These are phyloP conservation scores for Gaultheria prostrata DNA, from an alignment of 148 eudicot genomes.

Conservation along the genomic window DNA sequence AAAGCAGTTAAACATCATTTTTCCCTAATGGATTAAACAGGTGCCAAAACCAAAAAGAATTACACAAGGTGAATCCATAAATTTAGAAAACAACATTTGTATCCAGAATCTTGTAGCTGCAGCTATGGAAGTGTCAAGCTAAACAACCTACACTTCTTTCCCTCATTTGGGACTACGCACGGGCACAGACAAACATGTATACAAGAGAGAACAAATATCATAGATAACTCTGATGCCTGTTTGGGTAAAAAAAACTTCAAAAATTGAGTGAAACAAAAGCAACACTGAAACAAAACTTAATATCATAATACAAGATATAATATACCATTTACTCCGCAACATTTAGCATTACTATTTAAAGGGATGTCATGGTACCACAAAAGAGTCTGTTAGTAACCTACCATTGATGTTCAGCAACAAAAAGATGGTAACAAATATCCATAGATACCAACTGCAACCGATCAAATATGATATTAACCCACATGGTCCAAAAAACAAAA, in stretches of 20 bases:
- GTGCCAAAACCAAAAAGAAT: slow-evolving; percentile 1
- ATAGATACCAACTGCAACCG: slow-evolving; percentile 92
- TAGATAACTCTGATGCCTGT: neutral
- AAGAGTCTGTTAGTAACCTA: slow-evolving; percentile 24
- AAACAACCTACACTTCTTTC: too few species aligned
- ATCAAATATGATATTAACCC: slow-evolving; percentile 4
- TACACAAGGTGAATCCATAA: neutral
- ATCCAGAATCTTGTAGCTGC: neutral
- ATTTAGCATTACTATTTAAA: too few species aligned
- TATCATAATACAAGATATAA: too few species aligned
- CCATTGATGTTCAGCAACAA: slow-evolving; percentile 83
- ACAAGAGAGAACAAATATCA: neutral
- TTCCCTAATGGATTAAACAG: neutral
- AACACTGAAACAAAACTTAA: too few species aligned
- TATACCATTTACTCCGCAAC: too few species aligned
- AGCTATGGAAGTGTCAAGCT: too few species aligned
- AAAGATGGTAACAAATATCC: slow-evolving; percentile 84
- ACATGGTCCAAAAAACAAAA: neutral
- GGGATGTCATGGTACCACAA: too few species aligned
- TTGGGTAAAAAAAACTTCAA: too few species aligned
- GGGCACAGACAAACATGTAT: neutral
- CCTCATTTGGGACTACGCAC: neutral
- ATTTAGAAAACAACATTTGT: neutral
- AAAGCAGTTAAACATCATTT: neutral
- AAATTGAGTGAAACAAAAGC: too few species aligned